A percentile compares a stretch with the other conserved stretches of the same genome.
phyloP scores from a whole-genome alignment of 768 basidiomycete genomes.

The Agaricus blazei region DNA sequence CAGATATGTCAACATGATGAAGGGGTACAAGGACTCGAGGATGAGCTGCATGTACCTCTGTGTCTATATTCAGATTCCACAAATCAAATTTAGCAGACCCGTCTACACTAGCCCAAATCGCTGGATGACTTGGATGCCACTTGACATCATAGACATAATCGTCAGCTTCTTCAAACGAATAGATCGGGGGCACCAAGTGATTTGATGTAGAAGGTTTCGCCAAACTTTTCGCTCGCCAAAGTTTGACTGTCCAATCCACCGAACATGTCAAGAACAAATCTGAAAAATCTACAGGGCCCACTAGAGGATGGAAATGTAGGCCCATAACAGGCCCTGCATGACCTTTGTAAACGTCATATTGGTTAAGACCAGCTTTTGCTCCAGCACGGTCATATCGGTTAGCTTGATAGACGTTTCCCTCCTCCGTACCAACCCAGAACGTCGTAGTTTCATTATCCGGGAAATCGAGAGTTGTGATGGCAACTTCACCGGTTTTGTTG shows the following conservation, averaged over 20 bases:
- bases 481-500: constrained; percentile 95
- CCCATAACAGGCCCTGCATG: constrained; percentile 94
- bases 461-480: constrained; percentile 91
- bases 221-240: constrained; percentile 84
- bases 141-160: constrained; percentile 99
- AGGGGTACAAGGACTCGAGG: not conserved
- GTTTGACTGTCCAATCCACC: constrained; percentile 97
- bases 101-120: constrained; percentile 89
- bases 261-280: constrained; percentile 92
- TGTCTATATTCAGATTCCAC: constrained; percentile 97
- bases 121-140: constrained; percentile 97
- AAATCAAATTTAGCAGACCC: constrained; percentile 94
- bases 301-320: constrained; percentile 88
- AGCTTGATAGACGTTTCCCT: constrained; percentile 95
- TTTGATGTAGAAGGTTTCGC: constrained; percentile 57
- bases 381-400: constrained; percentile 97
- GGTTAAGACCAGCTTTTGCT: constrained; percentile 92
- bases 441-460: constrained; percentile 95
- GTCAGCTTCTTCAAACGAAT: constrained; percentile 96
- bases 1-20: not conserved
- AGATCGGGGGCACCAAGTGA: constrained; percentile 65
- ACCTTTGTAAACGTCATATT: constrained; percentile 87
- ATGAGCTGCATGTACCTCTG: constrained; percentile 62
- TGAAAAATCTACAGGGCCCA: constrained; percentile 90
- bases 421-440: constrained; percentile 98